Conservation (phyloP, 169 alveolate species). For the Cyclospora cayetanensis region DNA sequence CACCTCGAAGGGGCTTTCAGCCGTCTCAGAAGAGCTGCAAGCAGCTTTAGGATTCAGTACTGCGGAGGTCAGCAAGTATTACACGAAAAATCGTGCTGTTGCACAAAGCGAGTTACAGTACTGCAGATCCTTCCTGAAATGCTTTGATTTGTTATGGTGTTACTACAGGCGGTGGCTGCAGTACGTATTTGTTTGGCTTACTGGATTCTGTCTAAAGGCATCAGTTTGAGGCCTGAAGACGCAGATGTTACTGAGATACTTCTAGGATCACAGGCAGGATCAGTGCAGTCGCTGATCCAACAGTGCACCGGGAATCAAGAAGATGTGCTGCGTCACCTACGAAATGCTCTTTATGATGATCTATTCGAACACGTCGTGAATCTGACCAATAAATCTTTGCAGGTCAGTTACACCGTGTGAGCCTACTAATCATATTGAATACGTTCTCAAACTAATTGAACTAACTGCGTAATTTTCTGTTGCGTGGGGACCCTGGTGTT, state of each 20-base stretch:
- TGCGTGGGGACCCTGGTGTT: not conserved
- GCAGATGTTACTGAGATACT: not conserved
- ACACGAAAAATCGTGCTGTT: not conserved
- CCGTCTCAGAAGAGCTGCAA: slow-evolving; percentile 2
- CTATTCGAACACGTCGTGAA: slow-evolving; percentile 11
- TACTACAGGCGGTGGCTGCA: not conserved
- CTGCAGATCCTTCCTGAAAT: not conserved
- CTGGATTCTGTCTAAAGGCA: slow-evolving; percentile 26
- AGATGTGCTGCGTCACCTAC: not conserved
- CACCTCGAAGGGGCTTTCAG: not conserved
- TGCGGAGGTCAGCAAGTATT: not conserved
- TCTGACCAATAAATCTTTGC: slow-evolving; percentile 10
- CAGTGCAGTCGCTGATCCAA: not conserved
- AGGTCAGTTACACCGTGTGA: not conserved
- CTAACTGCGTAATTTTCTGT: too few species aligned
- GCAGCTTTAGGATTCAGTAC: not conserved
- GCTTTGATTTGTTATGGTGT: not conserved
- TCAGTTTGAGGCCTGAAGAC: slow-evolving; percentile 28
- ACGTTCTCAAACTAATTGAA: not conserved
- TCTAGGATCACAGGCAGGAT: slow-evolving; percentile 20
- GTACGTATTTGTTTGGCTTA: slow-evolving; percentile 44
- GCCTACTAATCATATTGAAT: not conserved
- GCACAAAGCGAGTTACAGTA: not conserved
- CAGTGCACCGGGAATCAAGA: not conserved
- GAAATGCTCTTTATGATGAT: slow-evolving; percentile 4